phyloP scores from a whole-genome alignment of 164 flowering plant genomes.

The Vitis cinerea region DNA sequence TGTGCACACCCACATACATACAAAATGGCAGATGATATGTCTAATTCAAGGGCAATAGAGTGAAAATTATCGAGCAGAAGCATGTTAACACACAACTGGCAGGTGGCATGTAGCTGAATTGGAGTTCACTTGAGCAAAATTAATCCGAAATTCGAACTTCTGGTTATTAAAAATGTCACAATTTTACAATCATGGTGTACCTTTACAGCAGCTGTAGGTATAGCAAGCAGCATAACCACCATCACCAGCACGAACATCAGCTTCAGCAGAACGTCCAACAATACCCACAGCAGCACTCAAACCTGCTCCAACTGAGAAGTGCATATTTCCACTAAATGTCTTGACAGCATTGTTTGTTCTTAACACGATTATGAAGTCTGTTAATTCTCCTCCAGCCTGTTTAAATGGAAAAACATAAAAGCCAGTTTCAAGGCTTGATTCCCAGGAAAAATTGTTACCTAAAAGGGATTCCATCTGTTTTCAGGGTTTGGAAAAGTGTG shows the following conservation, averaged over 20 bases:
- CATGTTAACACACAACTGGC: no score
- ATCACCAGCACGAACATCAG: conserved; percentile 84
- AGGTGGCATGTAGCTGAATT: no score
- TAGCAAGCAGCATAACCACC: conserved; percentile 95
- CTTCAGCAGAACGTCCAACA: conserved; percentile 84
- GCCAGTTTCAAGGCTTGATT: no score
- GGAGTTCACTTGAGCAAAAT: background rate
- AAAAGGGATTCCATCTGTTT: no score
- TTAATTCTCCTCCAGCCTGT: conserved; percentile 94
- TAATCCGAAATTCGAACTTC: background rate
- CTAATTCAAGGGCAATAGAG: no score
- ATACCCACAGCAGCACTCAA: conserved; percentile 86
- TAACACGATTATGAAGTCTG: conserved; percentile 86
- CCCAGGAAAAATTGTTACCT: no score
- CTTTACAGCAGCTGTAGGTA: conserved; percentile 98
- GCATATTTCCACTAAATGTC: conserved; percentile 78
- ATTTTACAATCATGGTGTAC: conserved; percentile 26
- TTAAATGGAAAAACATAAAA: no score
- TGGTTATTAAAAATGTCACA: background rate
- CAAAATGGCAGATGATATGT: no score
- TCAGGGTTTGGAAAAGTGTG: no score
- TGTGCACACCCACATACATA: no score
- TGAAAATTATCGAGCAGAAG: no score
- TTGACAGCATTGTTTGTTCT: conserved; percentile 76
- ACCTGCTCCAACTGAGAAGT: conserved; percentile 89